A percentile compares a stretch with the other conserved stretches of the same genome.
Evolutionary conservation across 345 rosid species (phyloP).

Genomic region (Aquilaria sinensis): DNA sequence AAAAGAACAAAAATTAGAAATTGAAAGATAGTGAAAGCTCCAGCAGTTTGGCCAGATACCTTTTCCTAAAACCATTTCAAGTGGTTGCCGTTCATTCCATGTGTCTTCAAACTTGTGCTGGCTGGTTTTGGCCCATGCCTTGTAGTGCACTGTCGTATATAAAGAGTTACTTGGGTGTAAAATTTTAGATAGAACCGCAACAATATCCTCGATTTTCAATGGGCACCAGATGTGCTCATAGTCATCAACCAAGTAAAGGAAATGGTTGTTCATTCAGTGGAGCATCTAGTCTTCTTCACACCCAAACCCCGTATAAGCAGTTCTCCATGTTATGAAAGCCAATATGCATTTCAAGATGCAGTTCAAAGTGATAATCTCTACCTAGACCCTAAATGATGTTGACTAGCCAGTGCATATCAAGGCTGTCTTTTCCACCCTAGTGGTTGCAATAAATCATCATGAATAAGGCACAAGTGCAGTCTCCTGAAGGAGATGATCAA

Average conservation of each 20-base stretch:
- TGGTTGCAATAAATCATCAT: no score
- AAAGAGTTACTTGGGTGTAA: slow-evolving; percentile 18
- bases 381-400: no score
- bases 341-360: no score
- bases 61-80: slow-evolving; percentile 80
- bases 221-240: background rate
- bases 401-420: no score
- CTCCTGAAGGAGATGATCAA: no score
- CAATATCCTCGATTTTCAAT: background rate
- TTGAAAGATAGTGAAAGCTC: background rate
- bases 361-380: no score
- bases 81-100: slow-evolving; percentile 80
- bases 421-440: no score
- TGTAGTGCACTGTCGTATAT: slow-evolving; percentile 61
- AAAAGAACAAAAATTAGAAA: background rate
- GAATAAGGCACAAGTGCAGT: no score
- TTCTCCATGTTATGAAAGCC: no score
- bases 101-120: slow-evolving; percentile 92
- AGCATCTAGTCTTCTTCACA: background rate
- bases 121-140: slow-evolving; percentile 74
- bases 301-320: background rate
- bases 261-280: background rate
- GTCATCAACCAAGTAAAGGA: background rate
- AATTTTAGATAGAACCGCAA: background rate
- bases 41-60: slow-evolving; percentile 30